These are phyloP conservation scores for Ascochyta lentis DNA, from an alignment of 2,329 filamentous ascomycete species.

Conservation along the genomic window DNA sequence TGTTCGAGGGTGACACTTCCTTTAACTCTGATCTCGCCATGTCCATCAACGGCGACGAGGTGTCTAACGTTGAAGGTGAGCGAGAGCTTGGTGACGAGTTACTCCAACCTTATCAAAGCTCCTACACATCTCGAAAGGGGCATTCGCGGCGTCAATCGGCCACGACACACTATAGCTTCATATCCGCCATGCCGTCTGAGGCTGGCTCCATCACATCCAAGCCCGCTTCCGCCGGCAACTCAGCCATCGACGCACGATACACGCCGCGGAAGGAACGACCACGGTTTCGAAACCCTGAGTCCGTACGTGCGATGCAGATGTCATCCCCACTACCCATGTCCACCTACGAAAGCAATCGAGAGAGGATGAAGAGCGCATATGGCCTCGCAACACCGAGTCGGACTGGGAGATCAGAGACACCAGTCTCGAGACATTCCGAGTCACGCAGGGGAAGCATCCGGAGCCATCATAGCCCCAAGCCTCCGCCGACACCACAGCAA, in stretches of 20 bases:
- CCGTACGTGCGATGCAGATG: conserved; percentile 75
- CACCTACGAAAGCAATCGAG: conserved; percentile 38
- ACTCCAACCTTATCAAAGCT: conserved; percentile 39
- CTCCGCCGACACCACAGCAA: conserved; percentile 50
- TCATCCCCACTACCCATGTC: conserved; percentile 59
- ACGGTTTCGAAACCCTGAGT: conserved; percentile 72
- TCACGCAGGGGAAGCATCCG: conserved; percentile 36
- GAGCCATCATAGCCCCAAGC: conserved; percentile 38
- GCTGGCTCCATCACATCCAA: conserved; percentile 44
- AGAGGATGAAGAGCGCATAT: conserved; percentile 41
- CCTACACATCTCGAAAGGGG: conserved; percentile 40
- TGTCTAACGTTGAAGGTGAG: conserved; percentile 41
- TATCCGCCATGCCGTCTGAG: conserved; percentile 50
- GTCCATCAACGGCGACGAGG: conserved; percentile 35
- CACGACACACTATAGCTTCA: conserved; percentile 41
- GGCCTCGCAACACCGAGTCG: conserved; percentile 43
- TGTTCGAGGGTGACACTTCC: conserved; percentile 43
- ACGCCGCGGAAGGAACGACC: conserved; percentile 66
- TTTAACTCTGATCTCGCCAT: conserved; percentile 42
- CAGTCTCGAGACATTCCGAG: conserved; percentile 38
- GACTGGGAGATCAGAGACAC: conserved; percentile 39
- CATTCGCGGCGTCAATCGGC: conserved; percentile 38
- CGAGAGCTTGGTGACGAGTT: conserved; percentile 28
- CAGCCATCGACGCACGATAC: conserved; percentile 52
- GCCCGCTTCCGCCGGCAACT: conserved; percentile 31